Conservation (phyloP, 2,329 filamentous ascomycete genomes). For the Metarhizium album region DNA sequence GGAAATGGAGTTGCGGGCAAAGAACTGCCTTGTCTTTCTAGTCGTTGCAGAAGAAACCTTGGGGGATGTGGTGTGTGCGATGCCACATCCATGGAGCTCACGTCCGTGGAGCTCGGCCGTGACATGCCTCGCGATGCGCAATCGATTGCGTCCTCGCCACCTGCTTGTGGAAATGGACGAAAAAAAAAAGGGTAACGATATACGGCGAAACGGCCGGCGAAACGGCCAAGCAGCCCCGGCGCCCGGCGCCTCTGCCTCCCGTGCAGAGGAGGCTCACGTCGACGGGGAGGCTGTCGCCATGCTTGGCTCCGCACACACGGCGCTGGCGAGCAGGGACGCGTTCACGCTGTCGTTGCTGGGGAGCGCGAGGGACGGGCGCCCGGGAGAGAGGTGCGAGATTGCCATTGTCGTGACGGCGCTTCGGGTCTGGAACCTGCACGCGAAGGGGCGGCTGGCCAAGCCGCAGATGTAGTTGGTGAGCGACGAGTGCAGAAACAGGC, state of each 20-base stretch:
- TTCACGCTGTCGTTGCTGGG: not conserved
- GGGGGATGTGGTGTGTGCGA: too few species aligned
- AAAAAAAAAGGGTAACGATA: too few species aligned
- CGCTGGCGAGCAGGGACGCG: not conserved
- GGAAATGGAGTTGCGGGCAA: too few species aligned
- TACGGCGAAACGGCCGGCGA: too few species aligned
- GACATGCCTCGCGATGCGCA: too few species aligned
- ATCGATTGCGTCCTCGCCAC: too few species aligned
- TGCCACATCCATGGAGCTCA: too few species aligned
- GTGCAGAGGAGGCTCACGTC: not conserved
- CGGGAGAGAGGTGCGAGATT: not conserved
- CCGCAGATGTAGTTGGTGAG: not conserved
- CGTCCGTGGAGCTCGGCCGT: too few species aligned
- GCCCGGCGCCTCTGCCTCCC: not conserved
- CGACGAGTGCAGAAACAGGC: too few species aligned
- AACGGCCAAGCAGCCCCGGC: too few species aligned
- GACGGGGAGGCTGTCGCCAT: not conserved
- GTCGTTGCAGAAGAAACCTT: too few species aligned
- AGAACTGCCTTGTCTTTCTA: too few species aligned
- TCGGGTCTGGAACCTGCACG: not conserved
- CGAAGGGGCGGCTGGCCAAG: not conserved
- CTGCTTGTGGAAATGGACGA: not conserved
- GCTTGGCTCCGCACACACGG: not conserved
- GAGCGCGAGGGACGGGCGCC: not conserved
- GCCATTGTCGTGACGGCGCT: slow-evolving; percentile 1